Evolutionary conservation across 495 filamentous ascomycete species (phyloP).

Genomic region (Penicillium canariense): DNA sequence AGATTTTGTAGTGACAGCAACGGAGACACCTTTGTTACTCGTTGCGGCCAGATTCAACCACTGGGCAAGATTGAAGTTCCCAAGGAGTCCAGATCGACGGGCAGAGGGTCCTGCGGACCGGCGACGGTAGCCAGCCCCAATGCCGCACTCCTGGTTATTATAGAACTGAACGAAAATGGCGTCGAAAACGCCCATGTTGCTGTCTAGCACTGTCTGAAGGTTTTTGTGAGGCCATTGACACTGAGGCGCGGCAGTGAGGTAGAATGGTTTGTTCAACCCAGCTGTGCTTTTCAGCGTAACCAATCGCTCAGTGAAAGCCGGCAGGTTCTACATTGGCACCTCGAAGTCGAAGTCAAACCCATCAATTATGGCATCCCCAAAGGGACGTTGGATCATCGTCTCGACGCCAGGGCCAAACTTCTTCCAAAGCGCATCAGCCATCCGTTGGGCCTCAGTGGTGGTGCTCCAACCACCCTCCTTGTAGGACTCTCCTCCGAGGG

Average conservation of each 20-base stretch:
- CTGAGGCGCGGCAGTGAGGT: conserved; percentile 3
- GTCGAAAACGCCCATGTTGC: conserved; percentile 4
- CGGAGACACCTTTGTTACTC: not conserved
- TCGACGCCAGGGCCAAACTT: not conserved
- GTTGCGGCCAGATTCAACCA: conserved; percentile 1
- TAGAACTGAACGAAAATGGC: conserved; percentile 10
- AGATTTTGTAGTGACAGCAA: not conserved
- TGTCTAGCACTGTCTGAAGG: not conserved
- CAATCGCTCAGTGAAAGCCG: conserved; percentile 4
- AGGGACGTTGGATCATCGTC: not conserved
- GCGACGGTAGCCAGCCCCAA: not conserved
- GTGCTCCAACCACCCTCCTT: conserved; percentile 3
- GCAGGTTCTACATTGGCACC: conserved; percentile 1
- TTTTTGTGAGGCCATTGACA: conserved; percentile 8
- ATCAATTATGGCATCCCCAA: not conserved
- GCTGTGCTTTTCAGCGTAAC: not conserved
- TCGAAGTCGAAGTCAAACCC: conserved; percentile 12
- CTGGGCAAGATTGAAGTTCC: conserved; percentile 1
- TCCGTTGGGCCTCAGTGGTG: not conserved
- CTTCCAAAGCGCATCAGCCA: conserved; percentile 3
- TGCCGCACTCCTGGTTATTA: conserved; percentile 8
- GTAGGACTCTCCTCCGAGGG: conserved; percentile 1
- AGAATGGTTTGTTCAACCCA: not conserved
- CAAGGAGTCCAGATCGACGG: conserved; percentile 1
- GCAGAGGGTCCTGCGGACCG: not conserved